Evolutionary conservation across 2,329 filamentous ascomycete species (phyloP).

Genomic region (Colletotrichum sp.): DNA sequence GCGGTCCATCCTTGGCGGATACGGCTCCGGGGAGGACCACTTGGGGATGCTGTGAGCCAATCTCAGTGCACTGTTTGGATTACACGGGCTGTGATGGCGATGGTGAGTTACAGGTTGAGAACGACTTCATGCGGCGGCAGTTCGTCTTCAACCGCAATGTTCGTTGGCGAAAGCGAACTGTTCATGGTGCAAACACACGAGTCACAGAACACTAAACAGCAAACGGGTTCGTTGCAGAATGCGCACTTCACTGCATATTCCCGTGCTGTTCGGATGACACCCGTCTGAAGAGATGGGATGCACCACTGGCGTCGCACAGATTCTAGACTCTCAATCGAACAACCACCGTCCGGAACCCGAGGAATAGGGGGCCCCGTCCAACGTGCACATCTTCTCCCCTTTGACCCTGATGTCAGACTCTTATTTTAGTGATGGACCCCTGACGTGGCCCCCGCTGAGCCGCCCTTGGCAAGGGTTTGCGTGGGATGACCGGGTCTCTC

Average conservation of each 20-base stretch:
- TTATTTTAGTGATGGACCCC: neutral
- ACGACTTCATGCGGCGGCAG: neutral
- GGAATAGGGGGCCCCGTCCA: neutral
- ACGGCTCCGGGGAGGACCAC: neutral
- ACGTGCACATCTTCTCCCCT: neutral
- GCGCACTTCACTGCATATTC: neutral
- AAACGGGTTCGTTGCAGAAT: neutral
- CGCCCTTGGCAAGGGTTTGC: neutral
- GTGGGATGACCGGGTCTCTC: neutral
- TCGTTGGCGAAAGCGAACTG: neutral
- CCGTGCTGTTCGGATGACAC: neutral
- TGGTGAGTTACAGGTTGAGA: conserved; percentile 2
- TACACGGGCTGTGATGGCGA: neutral
- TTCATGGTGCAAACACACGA: neutral
- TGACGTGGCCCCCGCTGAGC: neutral
- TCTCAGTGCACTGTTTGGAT: neutral
- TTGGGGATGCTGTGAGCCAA: neutral
- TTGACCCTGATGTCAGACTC: neutral
- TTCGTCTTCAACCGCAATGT: neutral
- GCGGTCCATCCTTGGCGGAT: conserved; percentile 1
- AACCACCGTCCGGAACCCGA: neutral
- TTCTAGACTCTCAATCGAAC: conserved; percentile 1
- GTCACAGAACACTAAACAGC: neutral
- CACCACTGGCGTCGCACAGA: neutral
- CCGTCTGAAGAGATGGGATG: neutral